Conservation (phyloP, 2,329 filamentous ascomycete genomes). For the Paracorniculantispora psalliotae region DNA sequence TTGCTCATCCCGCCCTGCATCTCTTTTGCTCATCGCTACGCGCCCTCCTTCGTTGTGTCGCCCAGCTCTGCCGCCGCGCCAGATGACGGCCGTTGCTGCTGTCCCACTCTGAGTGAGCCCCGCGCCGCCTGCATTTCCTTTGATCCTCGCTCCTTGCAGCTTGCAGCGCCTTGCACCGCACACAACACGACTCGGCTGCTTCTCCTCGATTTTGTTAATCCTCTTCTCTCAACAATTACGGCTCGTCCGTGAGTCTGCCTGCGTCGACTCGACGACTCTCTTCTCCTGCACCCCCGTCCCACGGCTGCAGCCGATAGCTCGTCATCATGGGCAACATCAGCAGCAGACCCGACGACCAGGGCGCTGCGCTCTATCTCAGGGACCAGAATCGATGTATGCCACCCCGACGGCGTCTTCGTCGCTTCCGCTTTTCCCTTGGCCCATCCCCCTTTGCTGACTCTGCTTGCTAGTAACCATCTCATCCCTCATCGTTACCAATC, state of each 20-base stretch:
- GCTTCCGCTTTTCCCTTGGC: conserved; percentile 6
- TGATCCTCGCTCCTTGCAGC: not conserved
- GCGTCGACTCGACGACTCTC: not conserved
- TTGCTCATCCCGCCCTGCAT: not conserved
- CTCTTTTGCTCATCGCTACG: conserved; percentile 18
- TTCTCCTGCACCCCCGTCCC: not conserved
- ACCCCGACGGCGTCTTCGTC: conserved; percentile 19
- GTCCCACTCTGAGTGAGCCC: conserved; percentile 24
- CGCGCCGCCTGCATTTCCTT: conserved; percentile 18
- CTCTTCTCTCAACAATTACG: not conserved
- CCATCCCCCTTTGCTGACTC: conserved; percentile 7
- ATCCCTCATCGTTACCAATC: conserved; percentile 74
- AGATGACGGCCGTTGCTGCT: conserved; percentile 20
- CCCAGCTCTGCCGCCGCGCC: conserved; percentile 15
- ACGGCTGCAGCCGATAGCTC: conserved; percentile 9
- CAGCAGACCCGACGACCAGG: conserved; percentile 77
- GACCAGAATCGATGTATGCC: conserved; percentile 86
- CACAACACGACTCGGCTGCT: not conserved
- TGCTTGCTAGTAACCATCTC: conserved; percentile 71
- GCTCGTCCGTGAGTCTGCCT: not conserved
- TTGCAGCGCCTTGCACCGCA: conserved; percentile 1
- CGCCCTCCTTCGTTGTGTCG: conserved; percentile 12
- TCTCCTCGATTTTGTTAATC: not conserved
- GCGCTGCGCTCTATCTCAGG: conserved; percentile 72
- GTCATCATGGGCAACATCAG: conserved; percentile 83